Evolutionary conservation across 257 asterid genomes (phyloP), one percentile per base, ranked within the genome.

Genomic region (Avicennia marina): DNA sequence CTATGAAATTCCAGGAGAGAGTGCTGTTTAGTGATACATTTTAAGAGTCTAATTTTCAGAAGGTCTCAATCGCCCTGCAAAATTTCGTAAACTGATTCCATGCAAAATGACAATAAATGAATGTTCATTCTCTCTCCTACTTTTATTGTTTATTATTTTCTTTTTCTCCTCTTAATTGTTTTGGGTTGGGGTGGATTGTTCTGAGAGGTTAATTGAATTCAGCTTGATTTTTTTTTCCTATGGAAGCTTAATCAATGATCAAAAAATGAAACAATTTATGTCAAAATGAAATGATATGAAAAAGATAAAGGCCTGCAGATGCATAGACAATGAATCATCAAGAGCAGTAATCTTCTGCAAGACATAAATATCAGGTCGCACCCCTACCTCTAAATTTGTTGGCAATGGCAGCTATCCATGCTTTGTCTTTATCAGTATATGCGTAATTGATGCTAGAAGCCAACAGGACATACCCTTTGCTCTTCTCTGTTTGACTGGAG

Each of bases 391-490:
- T 55, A 68, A 81, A 86, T 76, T 93, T 93, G 73, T 77, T 75
- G 53, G 96, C 89, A 54, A 82, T 63, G 43, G 85, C 87, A 73
- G 80, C 80, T 56, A 55, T 36, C 61, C 61, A 55, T 2, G 61
- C 45, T 34, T 36, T 16, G 45, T 55, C 61, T 63, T 74, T 83
- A 22, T 68, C 78, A 60, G 66, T 78, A 65, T 78, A 88, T 48
- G 95, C 95, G 55, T 79, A 82, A 56, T 73, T 83, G 29, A 79
- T 68, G 64, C 75, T 72, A 18, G 97, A 88, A 46, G 90, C 97
- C 82, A 91, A 66, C 69, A 91, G 65, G 59, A 91, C 67, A 64
- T 85, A 85, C 24, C 95, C 95, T 52, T 53, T 56, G 55, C 41
- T 65, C 64, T 65, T 69, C 71, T 66, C 74, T 18, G 63, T 33